Conservation (phyloP, 768 basidiomycete species). For the Lyophyllum decastes region DNA sequence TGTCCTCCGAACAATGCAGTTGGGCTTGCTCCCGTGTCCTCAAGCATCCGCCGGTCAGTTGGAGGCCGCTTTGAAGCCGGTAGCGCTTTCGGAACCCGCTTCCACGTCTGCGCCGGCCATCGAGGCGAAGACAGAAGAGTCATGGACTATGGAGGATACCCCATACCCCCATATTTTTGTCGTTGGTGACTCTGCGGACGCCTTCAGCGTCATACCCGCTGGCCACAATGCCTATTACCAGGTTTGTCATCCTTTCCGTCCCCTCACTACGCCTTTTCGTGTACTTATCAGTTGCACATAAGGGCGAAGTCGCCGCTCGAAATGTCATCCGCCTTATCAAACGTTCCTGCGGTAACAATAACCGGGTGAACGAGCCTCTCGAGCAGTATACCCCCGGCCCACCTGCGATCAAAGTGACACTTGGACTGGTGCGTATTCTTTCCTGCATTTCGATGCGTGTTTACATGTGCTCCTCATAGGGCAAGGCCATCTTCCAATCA, state of each 20-base stretch:
- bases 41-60: constrained; percentile 7
- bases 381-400: constrained; percentile 46
- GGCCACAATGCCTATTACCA: constrained; percentile 59
- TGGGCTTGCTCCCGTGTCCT: constrained; percentile 28
- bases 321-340: constrained; percentile 53
- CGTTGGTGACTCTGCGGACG: constrained; percentile 64
- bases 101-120: not conserved
- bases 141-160: constrained; percentile 20
- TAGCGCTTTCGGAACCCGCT: constrained; percentile 17
- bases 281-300: not conserved
- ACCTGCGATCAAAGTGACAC: constrained; percentile 63
- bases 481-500: constrained; percentile 46
- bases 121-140: not conserved
- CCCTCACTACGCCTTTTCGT: not conserved
- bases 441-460: not conserved
- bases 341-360: not conserved
- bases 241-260: constrained; percentile 19
- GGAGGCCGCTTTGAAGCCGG: constrained; percentile 20
- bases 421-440: constrained; percentile 49
- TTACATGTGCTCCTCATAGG: not conserved
- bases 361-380: constrained; percentile 27
- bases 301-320: constrained; percentile 53
- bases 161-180: constrained; percentile 60
- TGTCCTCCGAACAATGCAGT: constrained; percentile 55
- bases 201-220: constrained; percentile 63